Base-by-base conservation (phyloP, 2,329 filamentous ascomycete genomes). In the Eurotiales sp. region DNA sequence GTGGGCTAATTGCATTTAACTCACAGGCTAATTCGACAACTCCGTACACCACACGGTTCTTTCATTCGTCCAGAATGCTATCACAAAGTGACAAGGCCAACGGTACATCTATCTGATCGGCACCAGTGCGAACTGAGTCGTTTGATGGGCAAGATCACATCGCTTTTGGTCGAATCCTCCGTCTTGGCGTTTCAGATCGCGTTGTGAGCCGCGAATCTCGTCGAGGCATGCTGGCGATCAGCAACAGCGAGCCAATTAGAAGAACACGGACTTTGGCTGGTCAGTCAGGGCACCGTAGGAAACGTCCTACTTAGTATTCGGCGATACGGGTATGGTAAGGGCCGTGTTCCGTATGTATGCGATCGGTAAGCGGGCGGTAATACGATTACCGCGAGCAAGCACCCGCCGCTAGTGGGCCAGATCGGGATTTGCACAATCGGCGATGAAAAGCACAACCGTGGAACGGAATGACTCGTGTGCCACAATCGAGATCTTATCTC, bases 401-500 rank as follows among this genome's bases (percentile, higher is more conserved):
- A 46, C 22, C 15, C 29, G 23, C 12, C 14, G 27, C 10, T 10
- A 19, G 25, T 39, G 27, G 17, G 32, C 44, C 32, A 43, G 39
- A 52, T 52, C 50, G 44, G 44, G 44, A 14, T 8, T 27, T 39
- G 46, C 45, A n/a, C n/a, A n/a, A 36, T 36, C 21, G 39, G 44
- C 39, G 45, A 41, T 43, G 37, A 29, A n/a, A n/a, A n/a, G n/a
- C n/a, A n/a, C n/a, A n/a, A n/a, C n/a, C n/a, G n/a, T n/a, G n/a
- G n/a, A n/a, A n/a, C n/a, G n/a, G n/a, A n/a, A 41, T 27, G 34
- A 30, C 49, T 46, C 29, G 42, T 30, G 42, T 30, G 22, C 34
- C 39, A 30, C 45, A 29, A 53, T 53, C 51, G 40, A 48, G 51
- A 53, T 53, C 46, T 53, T 41, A 45, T 49, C 46, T 53, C 17